These are phyloP conservation scores for Elaeis oleifera DNA, from an alignment of 202 grass and related monocot species.

Conservation along the genomic window DNA sequence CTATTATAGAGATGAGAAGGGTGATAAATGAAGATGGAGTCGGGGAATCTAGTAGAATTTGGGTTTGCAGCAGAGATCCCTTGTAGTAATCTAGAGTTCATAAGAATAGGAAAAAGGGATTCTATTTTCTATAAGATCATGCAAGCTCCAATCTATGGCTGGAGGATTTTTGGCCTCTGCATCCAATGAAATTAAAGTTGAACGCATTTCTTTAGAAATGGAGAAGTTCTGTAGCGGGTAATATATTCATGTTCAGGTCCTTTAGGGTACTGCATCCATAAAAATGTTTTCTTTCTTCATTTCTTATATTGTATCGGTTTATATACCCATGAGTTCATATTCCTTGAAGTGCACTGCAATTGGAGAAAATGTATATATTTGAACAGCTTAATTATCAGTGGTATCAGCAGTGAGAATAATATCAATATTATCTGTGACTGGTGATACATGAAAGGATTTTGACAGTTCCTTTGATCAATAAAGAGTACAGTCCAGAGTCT, in stretches of 20 bases:
- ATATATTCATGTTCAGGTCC: slow-evolving; percentile 9
- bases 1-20: too few species aligned
- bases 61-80: too few species aligned
- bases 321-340: background rate
- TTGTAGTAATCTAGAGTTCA: too few species aligned
- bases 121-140: too few species aligned
- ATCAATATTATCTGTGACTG: background rate
- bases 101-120: too few species aligned
- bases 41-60: too few species aligned
- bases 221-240: background rate
- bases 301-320: background rate
- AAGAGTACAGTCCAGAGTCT: background rate
- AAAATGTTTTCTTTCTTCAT: slow-evolving; percentile 5
- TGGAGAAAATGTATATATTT: background rate
- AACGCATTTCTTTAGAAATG: too few species aligned
- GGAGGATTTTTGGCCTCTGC: too few species aligned
- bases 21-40: too few species aligned
- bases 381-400: slow-evolving; percentile 3
- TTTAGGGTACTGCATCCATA: slow-evolving; percentile 5
- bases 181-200: too few species aligned
- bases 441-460: background rate
- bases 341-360: background rate
- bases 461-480: background rate
- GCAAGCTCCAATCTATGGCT: too few species aligned
- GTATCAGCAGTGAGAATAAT: background rate